These are phyloP conservation scores for Garcia nutans DNA, from an alignment of 345 rosid species.

Conservation along the genomic window DNA sequence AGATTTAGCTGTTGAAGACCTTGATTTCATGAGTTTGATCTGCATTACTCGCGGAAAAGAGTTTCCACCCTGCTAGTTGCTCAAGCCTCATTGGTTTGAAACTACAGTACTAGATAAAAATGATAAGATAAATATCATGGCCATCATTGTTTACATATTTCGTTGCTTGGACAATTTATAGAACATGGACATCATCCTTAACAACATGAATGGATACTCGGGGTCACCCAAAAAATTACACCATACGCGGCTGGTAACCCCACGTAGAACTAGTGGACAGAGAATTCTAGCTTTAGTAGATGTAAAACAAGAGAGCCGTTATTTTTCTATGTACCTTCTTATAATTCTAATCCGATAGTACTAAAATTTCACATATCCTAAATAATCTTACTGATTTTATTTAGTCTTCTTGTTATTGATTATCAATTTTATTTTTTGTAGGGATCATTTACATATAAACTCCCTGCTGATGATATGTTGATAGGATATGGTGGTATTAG, in stretches of 20 bases:
- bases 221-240: background rate
- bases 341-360: no score
- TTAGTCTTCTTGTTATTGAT: background rate
- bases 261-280: background rate
- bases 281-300: background rate
- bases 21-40: background rate
- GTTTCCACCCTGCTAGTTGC: no score
- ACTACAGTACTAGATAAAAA: no score
- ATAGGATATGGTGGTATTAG: conserved; percentile 45
- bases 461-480: conserved; percentile 68
- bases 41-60: background rate
- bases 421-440: conserved; percentile 22
- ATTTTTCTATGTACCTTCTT: background rate
- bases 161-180: background rate
- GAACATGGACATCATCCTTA: background rate
- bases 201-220: background rate
- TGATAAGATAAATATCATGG: no score
- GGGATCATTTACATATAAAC: conserved; percentile 83
- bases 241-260: background rate
- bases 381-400: background rate
- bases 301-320: background rate
- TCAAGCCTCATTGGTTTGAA: no score
- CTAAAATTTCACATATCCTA: background rate
- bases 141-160: no score
- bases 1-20: background rate